Evolutionary conservation across 306 rosid species (phyloP).

Genomic region (Albizia julibrissin): DNA sequence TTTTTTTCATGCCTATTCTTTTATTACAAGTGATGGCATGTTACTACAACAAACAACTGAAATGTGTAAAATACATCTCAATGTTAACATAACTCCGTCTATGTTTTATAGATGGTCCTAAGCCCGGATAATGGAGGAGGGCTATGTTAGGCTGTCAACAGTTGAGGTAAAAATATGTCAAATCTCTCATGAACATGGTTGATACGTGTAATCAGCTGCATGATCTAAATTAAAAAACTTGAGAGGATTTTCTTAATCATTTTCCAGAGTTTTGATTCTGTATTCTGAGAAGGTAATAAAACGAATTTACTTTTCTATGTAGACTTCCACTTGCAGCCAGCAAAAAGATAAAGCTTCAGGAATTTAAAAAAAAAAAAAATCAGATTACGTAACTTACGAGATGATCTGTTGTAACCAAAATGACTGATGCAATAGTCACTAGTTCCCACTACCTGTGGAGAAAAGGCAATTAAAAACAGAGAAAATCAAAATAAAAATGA

Average conservation of each 20-base stretch:
- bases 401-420: conserved; percentile 53
- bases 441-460: conserved; percentile 57
- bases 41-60: not conserved
- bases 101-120: not conserved
- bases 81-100: not conserved
- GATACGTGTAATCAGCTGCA: not conserved
- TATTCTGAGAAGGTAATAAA: not conserved
- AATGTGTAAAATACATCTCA: not conserved
- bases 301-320: not conserved
- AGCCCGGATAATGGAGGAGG: too few species aligned
- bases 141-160: not conserved
- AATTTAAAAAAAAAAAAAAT: too few species aligned
- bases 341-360: too few species aligned
- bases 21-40: not conserved
- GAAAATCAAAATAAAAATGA: not conserved
- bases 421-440: conserved; percentile 52
- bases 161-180: not conserved
- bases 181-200: not conserved
- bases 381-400: conserved; percentile 49
- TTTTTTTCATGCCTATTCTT: not conserved
- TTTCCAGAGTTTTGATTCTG: not conserved
- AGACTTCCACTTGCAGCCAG: not conserved
- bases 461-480: not conserved
- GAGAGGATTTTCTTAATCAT: not conserved
- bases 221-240: not conserved